Base-by-base conservation (phyloP, 2,329 filamentous ascomycete genomes). In the Pseudogymnoascus sp. region DNA sequence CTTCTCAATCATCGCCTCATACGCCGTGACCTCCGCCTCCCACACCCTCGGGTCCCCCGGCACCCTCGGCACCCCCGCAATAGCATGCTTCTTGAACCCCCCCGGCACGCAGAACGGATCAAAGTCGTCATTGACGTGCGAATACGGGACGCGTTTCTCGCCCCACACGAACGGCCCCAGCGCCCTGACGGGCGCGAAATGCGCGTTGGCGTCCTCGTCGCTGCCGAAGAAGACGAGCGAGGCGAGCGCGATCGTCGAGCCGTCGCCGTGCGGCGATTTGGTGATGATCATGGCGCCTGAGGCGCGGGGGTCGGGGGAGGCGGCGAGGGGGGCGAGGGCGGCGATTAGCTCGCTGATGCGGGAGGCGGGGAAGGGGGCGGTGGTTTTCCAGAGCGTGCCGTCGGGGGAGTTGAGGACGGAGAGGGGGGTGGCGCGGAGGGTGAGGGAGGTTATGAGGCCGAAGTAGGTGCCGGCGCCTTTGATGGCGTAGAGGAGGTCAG, bases 401-500 rank as follows among this genome's bases (percentile, higher is more conserved):
- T 66, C 56, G 21, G 67, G 70, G 0, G 67, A 71, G 0, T 68
- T 68, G 1, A 72, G 68, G 26, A 66, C 63, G 6, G 63, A 31
- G 14, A 73, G 33, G 11, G 68, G 68, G 59, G 68, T 64, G 7
- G 67, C 62, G 35, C 67, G 67, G 53, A 74, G 64, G 6, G 66
- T 69, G 3, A 75, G 63, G 31, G 70, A 61, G 1, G 70, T 72
- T 11, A 74, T 63, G 10, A 75, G 60, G 1, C 74, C 73, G 35
- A 75, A 73, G 61, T 70, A 70, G 11, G 72, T 70, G 8, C 70
- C 70, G 8, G 71, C 71, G 6, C 71, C 72, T 26, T 69, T 67
- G 19, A 74, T 68, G 1, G 67, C 72, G 19, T 67, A 73, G 7
- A 73, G 64, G 4, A 73, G 67, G 4, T 72, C 67, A 1, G 67